Base-by-base conservation (phyloP, 2,329 filamentous ascomycete genomes). In the Sporothrix variecibatus region DNA sequence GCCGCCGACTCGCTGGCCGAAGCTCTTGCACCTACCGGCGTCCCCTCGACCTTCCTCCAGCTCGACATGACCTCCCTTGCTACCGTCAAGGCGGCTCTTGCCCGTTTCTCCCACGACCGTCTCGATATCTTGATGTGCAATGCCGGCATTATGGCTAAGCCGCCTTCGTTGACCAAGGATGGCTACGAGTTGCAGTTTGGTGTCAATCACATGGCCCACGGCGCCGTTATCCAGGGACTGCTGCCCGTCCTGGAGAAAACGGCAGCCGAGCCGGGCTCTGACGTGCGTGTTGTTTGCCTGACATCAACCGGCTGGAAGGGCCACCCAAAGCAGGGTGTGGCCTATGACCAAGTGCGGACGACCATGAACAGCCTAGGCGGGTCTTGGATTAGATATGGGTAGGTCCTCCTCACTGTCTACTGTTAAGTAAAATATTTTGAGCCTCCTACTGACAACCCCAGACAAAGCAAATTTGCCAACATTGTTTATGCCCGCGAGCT, bases 41-140 rank as follows among this genome's bases (percentile, higher is more conserved):
- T 78, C 0, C 75, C 72, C 1, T 51, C 77, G 46, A 80, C 79
- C 0, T 81, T 86, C 74, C 75, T 86, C 7, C 75, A 83, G 71
- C 81, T 83, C 76, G 83, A 86, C 77, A 81, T 87, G 65, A 76
- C 80, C 0, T 83, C 81, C 5, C 78, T 86, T 1, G 73, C 79
- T 2, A 82, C 81, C 0, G 82, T 86, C n/a, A 81, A 81, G 64
- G 71, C 76, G 4, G 81, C 81, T 0, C 80, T 81, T 1, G 75
- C 79, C 3, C 75, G 79, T 2, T 82, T 85, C 73, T 40, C 76
- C 0, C 76, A 81, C 23, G 77, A 81, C 40, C 80, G 81, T 6
- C 79, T 87, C 1, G 85, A 87, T 75, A 81, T 86, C 43, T 79
- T 87, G 3, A 81, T 86, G 73, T 82, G 82, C 62, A 86, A 86